Evolutionary conservation across 768 basidiomycete genomes (phyloP), one percentile per base, ranked within the genome.

Genomic region (Kwoniella heveanensis): DNA sequence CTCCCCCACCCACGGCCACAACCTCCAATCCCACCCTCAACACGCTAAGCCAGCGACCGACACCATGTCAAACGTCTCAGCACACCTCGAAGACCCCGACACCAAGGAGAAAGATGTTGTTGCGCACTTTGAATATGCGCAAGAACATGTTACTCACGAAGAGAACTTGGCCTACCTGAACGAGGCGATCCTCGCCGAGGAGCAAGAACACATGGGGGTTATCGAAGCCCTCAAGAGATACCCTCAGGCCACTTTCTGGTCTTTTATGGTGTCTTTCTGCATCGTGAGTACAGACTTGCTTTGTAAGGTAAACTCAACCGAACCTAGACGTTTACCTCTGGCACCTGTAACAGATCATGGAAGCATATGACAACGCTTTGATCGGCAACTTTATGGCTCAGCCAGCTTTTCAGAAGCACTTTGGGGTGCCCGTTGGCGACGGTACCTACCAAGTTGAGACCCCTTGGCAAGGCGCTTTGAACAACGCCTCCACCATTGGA

Each of bases 391-490:
- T 47, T 19, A 19, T 47, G 17, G 46, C 46, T 19, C 17, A 19
- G 46, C 46, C 46, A 7, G 46, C 46, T 19, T 47, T 47, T 22
- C 7, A 19, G n/a, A 47, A 47, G 46, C 46, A 47, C 46, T 47
- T 47, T 47, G 46, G 46, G 8, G 46, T 19, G 6, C 22, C 17
- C 5, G 46, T 47, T 19, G 46, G 22, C 50, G 51, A 46, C 22
- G 5, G 60, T 62, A n/a, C 47, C 15, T 68, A 68, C 50, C 67
- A 68, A 44, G 22, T 67, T 0, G 25, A 49, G 19, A 29, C 65
- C 12, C 15, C 54, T 24, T 67, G 65, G 64, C 64, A 65, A 30
- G 44, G 36, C 13, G 60, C 55, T 29, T 7, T 62, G 21, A 32
- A 32, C 4, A 55, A 67, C 24, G 57, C 64, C n/a, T 25, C 57